Conservation (phyloP, 2,329 filamentous ascomycete genomes). For the Trichoderma sp. region DNA sequence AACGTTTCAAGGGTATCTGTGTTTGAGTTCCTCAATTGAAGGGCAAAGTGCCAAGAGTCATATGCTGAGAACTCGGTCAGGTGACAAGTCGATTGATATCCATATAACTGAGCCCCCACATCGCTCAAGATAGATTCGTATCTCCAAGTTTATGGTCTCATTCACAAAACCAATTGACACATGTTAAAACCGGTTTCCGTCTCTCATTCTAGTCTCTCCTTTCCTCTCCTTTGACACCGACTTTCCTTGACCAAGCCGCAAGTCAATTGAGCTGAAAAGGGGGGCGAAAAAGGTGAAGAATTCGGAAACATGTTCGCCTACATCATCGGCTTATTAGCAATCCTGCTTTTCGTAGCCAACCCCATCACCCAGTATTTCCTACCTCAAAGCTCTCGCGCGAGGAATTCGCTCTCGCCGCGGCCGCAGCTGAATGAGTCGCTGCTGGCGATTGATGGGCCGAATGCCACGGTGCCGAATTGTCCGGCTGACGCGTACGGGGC, state of each 20-base stretch:
- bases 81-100: background rate
- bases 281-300: background rate
- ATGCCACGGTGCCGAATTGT: slow-evolving; percentile 41
- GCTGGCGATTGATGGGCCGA: slow-evolving; percentile 48
- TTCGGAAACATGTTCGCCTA: slow-evolving; percentile 48
- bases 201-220: background rate
- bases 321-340: slow-evolving; percentile 43
- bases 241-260: background rate
- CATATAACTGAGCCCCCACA: slow-evolving; percentile 7
- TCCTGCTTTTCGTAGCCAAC: slow-evolving; percentile 47
- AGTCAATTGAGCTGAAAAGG: background rate
- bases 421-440: slow-evolving; percentile 54
- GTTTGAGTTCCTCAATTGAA: background rate
- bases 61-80: background rate
- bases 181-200: background rate
- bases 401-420: slow-evolving; percentile 38
- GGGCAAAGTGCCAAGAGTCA: background rate
- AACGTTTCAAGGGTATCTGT: background rate
- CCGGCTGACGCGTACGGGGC: slow-evolving; percentile 46
- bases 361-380: slow-evolving; percentile 44
- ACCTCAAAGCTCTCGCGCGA: slow-evolving; percentile 25
- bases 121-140: background rate
- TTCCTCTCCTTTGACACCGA: background rate
- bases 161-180: background rate
- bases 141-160: background rate